Evolutionary conservation across 352 stramenopile species (phyloP), one percentile per base, ranked within the genome.

Genomic region (Globisporangium cylindrosporum): DNA sequence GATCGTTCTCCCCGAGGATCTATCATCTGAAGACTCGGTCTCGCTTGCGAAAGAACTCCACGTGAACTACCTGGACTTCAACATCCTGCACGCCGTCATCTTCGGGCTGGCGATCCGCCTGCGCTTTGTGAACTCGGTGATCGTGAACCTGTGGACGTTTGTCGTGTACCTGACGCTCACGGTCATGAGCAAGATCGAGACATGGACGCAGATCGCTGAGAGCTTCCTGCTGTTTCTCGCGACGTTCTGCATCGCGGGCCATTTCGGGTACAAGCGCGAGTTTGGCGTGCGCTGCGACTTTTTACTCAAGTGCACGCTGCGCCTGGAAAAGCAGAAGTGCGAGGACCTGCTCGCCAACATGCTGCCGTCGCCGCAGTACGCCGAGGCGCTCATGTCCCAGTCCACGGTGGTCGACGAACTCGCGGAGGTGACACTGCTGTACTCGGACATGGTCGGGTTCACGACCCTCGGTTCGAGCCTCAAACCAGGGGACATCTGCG

Each of bases 391-490:
- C 15, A 89, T 93, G 79, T 77, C 76, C 15, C 81, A 91, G 38
- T 84, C 82, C 8, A 90, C 80, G 1, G 86, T 96, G 58, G 82
- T 94, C 4, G 89, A 96, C 54, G 82, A 95, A 62, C 73, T 96
- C 12, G 75, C 86, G 0, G 83, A 95, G 53, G 89, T 96, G 1
- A 94, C 87, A 8, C 74, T 96, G 24, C 74, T 96, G 27, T 96
- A 95, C 73, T 93, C 82, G 24, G 87, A 96, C 60, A 93, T 96
- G 75, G 86, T 94, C 27, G 89, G 89, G 14, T 96, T 94, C 73
- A 96, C 89, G 10, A 76, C 76, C 1, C 75, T 93, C 22, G 84
- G 83, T 3, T 70, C 77, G 38, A 88, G 67, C 4, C 74, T 95
- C 25, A 81, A 84, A 18, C 84, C 87, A 0, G 73, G 72, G 2